Percentiles rank a stretch among this genome's conserved stretches.
phyloP scores from a whole-genome alignment of 257 asterid genomes.

The Rauvolfia tetraphylla region DNA sequence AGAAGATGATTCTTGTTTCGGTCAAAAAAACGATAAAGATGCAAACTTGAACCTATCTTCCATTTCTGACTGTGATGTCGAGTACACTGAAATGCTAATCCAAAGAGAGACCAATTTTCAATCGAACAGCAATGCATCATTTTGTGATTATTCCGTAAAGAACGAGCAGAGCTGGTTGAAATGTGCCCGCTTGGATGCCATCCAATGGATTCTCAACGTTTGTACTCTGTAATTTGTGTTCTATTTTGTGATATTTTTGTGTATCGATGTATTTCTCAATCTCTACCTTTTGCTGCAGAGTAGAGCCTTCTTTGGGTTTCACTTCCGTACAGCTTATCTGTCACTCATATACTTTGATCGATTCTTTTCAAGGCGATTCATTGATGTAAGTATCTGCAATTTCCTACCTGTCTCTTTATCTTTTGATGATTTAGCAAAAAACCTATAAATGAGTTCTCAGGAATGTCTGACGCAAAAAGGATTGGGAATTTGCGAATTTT shows the following conservation, averaged over 20 bases:
- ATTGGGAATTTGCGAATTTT: constrained; percentile 8
- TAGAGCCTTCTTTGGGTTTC: constrained; percentile 43
- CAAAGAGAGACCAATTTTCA: constrained; percentile 19
- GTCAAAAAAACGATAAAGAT: constrained; percentile 7
- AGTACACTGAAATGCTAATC: constrained; percentile 24
- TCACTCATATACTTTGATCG: constrained; percentile 48
- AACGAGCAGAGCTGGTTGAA: constrained; percentile 19
- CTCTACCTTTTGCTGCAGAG: constrained; percentile 28
- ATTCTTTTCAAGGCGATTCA: constrained; percentile 36
- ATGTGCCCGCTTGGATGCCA: constrained; percentile 35
- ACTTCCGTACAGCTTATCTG: constrained; percentile 42
- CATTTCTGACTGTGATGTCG: constrained; percentile 29
- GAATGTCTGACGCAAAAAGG: neutral
- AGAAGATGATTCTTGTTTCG: constrained; percentile 32
- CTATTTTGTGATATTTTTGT: neutral
- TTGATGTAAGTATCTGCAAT: constrained; percentile 36
- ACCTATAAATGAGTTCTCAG: neutral
- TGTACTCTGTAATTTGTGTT: neutral
- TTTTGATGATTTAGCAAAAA: neutral
- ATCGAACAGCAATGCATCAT: neutral
- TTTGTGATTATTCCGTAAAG: neutral
- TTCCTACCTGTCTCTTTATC: neutral
- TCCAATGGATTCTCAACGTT: constrained; percentile 48
- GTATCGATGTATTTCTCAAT: neutral
- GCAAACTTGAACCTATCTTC: constrained; percentile 10